These are phyloP conservation scores for Hirschioporus abietinus DNA, from an alignment of 768 basidiomycete genomes.

Conservation along the genomic window DNA sequence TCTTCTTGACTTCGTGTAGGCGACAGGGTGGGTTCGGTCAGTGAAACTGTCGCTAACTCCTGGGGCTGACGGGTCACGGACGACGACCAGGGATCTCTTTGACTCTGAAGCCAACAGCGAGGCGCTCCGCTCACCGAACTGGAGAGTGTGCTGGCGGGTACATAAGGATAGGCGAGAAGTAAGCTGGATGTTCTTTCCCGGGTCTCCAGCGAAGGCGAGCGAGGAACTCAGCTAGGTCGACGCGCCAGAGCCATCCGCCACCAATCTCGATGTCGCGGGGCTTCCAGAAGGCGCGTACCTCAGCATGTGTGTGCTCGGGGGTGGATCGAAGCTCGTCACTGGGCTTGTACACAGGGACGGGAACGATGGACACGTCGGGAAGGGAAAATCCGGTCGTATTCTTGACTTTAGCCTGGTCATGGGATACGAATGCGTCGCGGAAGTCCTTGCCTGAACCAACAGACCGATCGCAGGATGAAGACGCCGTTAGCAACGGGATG, in stretches of 20 bases:
- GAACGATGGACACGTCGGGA: not conserved
- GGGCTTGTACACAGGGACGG: not conserved
- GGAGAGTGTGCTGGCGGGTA: not conserved
- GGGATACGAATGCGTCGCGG: no score
- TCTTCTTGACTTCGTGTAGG: not conserved
- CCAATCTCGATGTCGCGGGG: no score
- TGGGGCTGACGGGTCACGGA: not conserved
- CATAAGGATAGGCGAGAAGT: not conserved
- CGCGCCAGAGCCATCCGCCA: no score
- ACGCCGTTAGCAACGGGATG: not conserved
- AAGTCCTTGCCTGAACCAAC: no score
- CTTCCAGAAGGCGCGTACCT: no score
- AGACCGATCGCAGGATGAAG: not conserved
- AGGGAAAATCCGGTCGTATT: not conserved
- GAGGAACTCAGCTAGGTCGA: not conserved
- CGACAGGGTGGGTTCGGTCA: not conserved
- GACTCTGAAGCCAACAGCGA: not conserved
- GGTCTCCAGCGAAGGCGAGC: not conserved
- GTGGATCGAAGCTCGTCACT: no score
- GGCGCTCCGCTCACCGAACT: not conserved
- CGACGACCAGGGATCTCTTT: not conserved
- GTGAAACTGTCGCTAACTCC: not conserved
- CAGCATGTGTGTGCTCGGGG: no score
- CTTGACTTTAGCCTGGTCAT: not conserved
- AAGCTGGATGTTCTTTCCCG: not conserved